A percentile compares a stretch with the other conserved stretches of the same genome.
Conservation (phyloP, 2,329 filamentous ascomycete species). For the Teratosphaeria viscida region DNA sequence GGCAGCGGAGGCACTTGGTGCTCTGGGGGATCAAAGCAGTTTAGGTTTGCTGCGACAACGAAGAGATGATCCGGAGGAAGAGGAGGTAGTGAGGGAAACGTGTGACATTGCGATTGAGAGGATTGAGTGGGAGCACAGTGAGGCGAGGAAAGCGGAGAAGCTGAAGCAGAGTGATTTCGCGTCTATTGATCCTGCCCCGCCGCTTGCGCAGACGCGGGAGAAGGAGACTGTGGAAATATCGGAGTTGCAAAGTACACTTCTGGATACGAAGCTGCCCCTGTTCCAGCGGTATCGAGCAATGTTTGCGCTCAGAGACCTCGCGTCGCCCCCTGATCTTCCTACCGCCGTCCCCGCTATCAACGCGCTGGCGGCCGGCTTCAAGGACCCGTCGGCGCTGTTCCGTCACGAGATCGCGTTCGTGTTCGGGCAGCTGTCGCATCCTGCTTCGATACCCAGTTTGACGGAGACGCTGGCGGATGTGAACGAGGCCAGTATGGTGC, state of each 20-base stretch:
- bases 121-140: slow-evolving; percentile 84
- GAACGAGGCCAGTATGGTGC: slow-evolving; percentile 87
- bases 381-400: slow-evolving; percentile 82
- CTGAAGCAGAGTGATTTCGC: slow-evolving; percentile 83
- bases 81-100: slow-evolving; percentile 78
- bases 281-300: slow-evolving; percentile 95
- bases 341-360: slow-evolving; percentile 81
- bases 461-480: slow-evolving; percentile 66
- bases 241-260: slow-evolving; percentile 63
- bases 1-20: slow-evolving; percentile 87
- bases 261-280: slow-evolving; percentile 68
- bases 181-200: slow-evolving; percentile 89
- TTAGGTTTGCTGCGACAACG: slow-evolving; percentile 62
- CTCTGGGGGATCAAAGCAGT: slow-evolving; percentile 65
- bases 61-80: slow-evolving; percentile 65
- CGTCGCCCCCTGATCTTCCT: slow-evolving; percentile 81
- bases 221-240: slow-evolving; percentile 50
- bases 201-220: slow-evolving; percentile 56
- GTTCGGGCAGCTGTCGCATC: slow-evolving; percentile 90
- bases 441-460: slow-evolving; percentile 88
- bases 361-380: slow-evolving; percentile 74
- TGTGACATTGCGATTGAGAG: slow-evolving; percentile 94
- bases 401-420: slow-evolving; percentile 97
- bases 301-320: slow-evolving; percentile 92
- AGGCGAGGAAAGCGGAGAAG: slow-evolving; percentile 61